These are phyloP conservation scores for Begonia fuchsioides DNA, from an alignment of 306 rosid genomes.

Conservation along the genomic window DNA sequence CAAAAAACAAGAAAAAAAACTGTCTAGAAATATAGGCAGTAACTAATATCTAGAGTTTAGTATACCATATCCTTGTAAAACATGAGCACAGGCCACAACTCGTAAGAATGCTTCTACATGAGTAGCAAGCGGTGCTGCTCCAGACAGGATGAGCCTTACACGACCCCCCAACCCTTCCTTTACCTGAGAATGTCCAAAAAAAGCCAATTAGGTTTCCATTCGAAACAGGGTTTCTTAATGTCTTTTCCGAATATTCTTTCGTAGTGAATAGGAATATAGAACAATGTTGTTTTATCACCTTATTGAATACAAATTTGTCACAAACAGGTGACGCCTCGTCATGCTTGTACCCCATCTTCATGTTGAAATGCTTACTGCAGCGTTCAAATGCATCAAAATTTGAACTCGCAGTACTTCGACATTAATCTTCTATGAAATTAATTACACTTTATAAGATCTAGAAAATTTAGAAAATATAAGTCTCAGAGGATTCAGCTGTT, in stretches of 20 bases:
- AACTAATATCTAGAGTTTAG: constrained; percentile 7
- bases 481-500: no score
- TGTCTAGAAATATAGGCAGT: no score
- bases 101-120: constrained; percentile 74
- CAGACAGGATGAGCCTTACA: constrained; percentile 83
- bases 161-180: constrained; percentile 88
- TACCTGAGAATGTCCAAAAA: constrained; percentile 36
- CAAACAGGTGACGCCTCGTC: constrained; percentile 51
- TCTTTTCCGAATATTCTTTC: neutral
- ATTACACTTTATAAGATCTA: neutral
- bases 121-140: constrained; percentile 84
- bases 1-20: no score
- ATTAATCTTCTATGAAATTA: no score
- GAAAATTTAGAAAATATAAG: neutral
- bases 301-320: constrained; percentile 71
- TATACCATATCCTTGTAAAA: constrained; percentile 96
- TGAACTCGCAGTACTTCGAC: no score
- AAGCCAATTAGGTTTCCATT: neutral
- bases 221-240: no score
- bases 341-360: constrained; percentile 64
- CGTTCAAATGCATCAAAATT: no score
- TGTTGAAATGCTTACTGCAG: constrained; percentile 53
- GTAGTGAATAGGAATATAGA: neutral
- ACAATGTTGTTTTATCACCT: constrained; percentile 34
- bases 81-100: constrained; percentile 88